Base-by-base conservation (phyloP, 176 grass and related monocot genomes). In the Lolium multiflorum region DNA sequence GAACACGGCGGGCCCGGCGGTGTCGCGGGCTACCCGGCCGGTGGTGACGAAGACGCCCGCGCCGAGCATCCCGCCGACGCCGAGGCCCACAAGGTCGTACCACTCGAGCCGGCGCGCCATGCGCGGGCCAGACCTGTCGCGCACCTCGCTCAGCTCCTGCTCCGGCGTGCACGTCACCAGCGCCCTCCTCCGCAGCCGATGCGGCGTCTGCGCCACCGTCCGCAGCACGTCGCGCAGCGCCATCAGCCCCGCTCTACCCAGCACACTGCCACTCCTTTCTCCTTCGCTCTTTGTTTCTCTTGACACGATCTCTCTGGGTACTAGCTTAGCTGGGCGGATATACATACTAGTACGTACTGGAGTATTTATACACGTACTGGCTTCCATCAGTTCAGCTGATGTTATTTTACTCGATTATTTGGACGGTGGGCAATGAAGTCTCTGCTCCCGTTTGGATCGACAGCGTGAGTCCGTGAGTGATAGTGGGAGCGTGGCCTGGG, bases 81-180 rank as follows among this genome's bases (percentile, higher is more conserved):
- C 92, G 26, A 98, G 84, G 22, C 91, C 93, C 9, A 96, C 78
- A 55, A 98, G 93, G 81, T 98, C 96, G 70, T 91, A 90, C 96
- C 93, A 98, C 76, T 93, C 87, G 37, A 98, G 90, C 52, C 91
- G 81, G 31, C 90, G 86, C 63, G 76, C 62, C 96, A 98, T 98
- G 81, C 89, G 83, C 75, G 85, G 9, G 3, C 96, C 96, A 44
- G 96, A 98, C 82, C 96, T 24, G 38, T 92, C 91, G 25, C 96
- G 59, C 50, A 96, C 81, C 81, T 91, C 91, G 89, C 64, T 98
- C 82, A 91, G 76, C 92, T 98, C 97, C 97, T 98, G 90, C 59
- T 88, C 83, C 38, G 91, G 90, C 60, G 97, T 96, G 68, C 91
- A 94, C 28, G 91, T 94, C 55, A 92, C 91, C 81, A 86, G 89